Evolutionary conservation across 768 basidiomycete genomes (phyloP), one percentile per base, ranked within the genome.

Genomic region (Leucocoprinus sp.): DNA sequence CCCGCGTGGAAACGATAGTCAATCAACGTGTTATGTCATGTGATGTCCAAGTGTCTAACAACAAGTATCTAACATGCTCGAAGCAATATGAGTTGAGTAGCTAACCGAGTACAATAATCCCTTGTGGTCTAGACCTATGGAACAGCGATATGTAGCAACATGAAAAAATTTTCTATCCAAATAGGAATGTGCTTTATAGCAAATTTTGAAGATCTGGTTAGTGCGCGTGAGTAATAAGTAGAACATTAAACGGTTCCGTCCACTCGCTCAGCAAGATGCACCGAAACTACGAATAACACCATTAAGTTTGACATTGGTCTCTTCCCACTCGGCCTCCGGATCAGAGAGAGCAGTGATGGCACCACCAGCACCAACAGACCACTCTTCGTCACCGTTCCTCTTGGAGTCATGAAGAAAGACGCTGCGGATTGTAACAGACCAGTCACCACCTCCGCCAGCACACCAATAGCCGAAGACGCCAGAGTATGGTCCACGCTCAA

Each of bases 401-500:
- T 14, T 54, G 39, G 19, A 42, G 27, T 80, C 76, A 52, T 78
- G 72, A 57, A 83, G 87, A 74, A 89, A 86, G 62, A 91, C 90
- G 52, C 89, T 93, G 36, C 93, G 82, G 54, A 98, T 98, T 24
- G 84, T 84, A 18, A 98, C 92, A 12, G 89, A 87, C 80, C 93
- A 93, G 66, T 96, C 93, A 1, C 88, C 84, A 23, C 80, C 76
- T 1, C 93, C 93, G 33, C 90, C 80, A 19, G 92, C 79, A 50
- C 84, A 84, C 79, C 90, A 89, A 59, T 93, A 98, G 2, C 93
- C 93, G 50, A 93, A 83, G 5, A 91, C 86, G 27, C 93, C 93
- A 15, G 93, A 96, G 59, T 98, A 98, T 12, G 93, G 68, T 21
- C 80, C 75, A 18, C 93, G 76, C 37, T 82, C 74, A 35, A 72